Base-by-base conservation (phyloP, 306 rosid genomes). In the Hylodesmum podocarpum region DNA sequence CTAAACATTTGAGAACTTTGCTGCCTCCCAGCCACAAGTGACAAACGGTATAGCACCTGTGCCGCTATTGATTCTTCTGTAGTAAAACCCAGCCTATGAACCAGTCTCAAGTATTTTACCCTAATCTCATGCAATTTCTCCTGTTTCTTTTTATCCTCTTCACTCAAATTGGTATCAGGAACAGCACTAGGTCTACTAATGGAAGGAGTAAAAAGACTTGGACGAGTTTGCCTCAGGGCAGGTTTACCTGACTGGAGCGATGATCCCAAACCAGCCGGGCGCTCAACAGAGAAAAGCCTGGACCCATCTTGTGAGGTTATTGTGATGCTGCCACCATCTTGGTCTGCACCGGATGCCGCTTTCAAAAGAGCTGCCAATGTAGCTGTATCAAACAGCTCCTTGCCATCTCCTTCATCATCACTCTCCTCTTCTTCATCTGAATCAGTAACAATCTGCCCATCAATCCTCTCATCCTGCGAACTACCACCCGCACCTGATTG, bases 261-360 rank as follows among this genome's bases (percentile, higher is more conserved):
- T 55, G 93, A 72, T 40, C 99, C 99, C 85, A 96, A 86, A 69
- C 99, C 99, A 82, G 98, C 98, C 9, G 99, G 99, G 29, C 98
- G 97, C 87, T 96, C 99, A 5, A 92, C 90, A 36, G 99, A 92
- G 85, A 96, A 96, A 66, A 96, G 97, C 87, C 89, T 85, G 7
- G 98, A 84, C 31, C 98, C 99, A 84, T 96, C 99, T 64, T 91
- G 89, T 72, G 96, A 78, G 64, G 94, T 87, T 80, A 96, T 78
- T 14, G 99, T 89, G 84, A 90, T 87, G 36, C 83, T 84, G 54
- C 92, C 89, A 29, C 90, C 97, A 70, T 92, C 97, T 34, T 91
- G 84, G 69, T 88, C 90, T 5, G 84, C 90, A 29, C 90, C 92
- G 1, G 93, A 86, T 16, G 98, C 98, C 5, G 98, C 98, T 84